Evolutionary conservation across 306 rosid genomes (phyloP), one percentile per base, ranked within the genome.

Genomic region (Quercus gilva): DNA sequence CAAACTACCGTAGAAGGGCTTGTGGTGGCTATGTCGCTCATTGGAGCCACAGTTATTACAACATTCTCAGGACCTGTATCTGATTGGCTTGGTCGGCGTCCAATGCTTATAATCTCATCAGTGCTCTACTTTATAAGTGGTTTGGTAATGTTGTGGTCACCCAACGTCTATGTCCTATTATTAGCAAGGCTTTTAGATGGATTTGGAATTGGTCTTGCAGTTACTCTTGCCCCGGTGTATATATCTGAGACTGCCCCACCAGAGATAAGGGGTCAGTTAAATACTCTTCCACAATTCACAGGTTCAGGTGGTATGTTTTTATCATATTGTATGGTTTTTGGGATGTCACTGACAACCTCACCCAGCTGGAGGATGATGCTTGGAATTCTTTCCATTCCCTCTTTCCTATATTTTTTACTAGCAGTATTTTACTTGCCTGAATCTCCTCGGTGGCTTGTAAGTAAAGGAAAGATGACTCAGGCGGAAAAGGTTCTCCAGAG

Each of bases 391-490:
- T 89, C 95, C 17, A 75, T 92, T 81, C 95, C 91, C 14, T 90
- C 97, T 21, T 56, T 90, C 19, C 15, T 92, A 55, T 92, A 85
- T 82, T 85, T 92, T 84, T 25, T 37, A 57, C 69, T 92, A n/a
- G 69, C 93, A 1, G 61, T 92, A 8, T 89, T 92, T 85, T 90
- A 78, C 95, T 90, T 92, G 91, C 95, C 97, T 1, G 95, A 90
- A 84, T 92, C 97, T 86, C 97, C 97, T 65, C 87, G 95, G 56
- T 92, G 97, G 97, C 87, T 92, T 29, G 97, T 90, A 68, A 92
- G 97, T 68, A 92, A 90, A 84, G 97, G 97, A 19, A 92, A 20
- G 89, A 92, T 92, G 97, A 57, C 84, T 1, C 90, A 92, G 84
- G 97, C 97, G 0, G 89, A 86, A 63, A 92, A 76, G 88, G 95